phyloP scores from a whole-genome alignment of 2,329 filamentous ascomycete species.

The Stagonosporopsis tanaceti region DNA sequence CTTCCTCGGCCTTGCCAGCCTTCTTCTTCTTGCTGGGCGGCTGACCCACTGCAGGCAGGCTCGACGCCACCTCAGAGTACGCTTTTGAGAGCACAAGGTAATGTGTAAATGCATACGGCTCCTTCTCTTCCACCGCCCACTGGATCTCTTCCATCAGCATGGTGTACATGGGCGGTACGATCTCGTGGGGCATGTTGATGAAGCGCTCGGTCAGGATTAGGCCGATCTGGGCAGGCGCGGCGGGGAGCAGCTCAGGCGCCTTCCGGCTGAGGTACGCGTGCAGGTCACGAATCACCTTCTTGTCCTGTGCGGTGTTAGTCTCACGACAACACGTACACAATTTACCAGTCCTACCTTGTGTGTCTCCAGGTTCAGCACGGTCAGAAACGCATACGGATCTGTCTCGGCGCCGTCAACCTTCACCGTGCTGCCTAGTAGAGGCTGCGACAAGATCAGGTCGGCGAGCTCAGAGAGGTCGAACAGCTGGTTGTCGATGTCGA shows the following conservation, averaged over 20 bases:
- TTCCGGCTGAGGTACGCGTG: slow-evolving; percentile 71
- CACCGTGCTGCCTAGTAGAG: slow-evolving; percentile 88
- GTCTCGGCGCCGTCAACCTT: slow-evolving; percentile 96
- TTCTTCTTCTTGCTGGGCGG: slow-evolving; percentile 57
- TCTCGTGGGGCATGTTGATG: slow-evolving; percentile 95
- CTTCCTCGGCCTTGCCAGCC: slow-evolving; percentile 46
- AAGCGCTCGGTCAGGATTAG: slow-evolving; percentile 90
- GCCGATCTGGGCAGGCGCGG: slow-evolving; percentile 68
- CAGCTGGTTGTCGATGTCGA: slow-evolving; percentile 85
- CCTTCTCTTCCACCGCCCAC: slow-evolving; percentile 86
- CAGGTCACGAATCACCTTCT: slow-evolving; percentile 74
- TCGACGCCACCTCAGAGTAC: slow-evolving; percentile 88
- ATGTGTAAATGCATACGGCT: slow-evolving; percentile 92
- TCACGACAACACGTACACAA: neutral
- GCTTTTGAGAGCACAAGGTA: slow-evolving; percentile 91
- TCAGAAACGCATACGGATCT: slow-evolving; percentile 92
- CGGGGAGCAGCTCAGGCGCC: slow-evolving; percentile 46
- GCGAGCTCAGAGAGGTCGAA: slow-evolving; percentile 88
- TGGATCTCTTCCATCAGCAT: slow-evolving; percentile 93
- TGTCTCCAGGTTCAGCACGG: slow-evolving; percentile 81
- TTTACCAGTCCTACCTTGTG: slow-evolving; percentile 62
- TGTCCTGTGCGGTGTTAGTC: slow-evolving; percentile 58
- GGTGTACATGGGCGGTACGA: slow-evolving; percentile 90
- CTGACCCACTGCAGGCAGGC: slow-evolving; percentile 64
- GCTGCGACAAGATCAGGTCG: slow-evolving; percentile 86